Base-by-base conservation (phyloP, 1,284 basidiomycete genomes). In the Irpex rosettiformis region DNA sequence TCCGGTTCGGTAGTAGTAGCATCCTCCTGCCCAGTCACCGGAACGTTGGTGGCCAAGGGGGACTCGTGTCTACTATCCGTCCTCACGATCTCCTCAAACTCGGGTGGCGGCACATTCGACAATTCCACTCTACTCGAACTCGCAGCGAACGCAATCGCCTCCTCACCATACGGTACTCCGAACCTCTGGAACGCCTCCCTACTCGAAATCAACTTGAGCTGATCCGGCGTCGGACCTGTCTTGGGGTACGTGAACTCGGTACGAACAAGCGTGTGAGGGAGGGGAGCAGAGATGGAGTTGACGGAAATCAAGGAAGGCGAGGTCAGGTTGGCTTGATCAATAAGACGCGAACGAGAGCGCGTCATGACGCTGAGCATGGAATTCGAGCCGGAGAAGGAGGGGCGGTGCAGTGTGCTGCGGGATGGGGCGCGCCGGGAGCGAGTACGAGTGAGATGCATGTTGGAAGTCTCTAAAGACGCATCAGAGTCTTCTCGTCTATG, bases 221-320 rank as follows among this genome's bases (percentile, higher is more conserved):
- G 81, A 56, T 84, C 80, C 0, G 81, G 72, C 16, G 81, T 83
- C 45, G 82, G 75, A 0, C 82, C 81, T 5, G 72, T 68, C 53
- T 72, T 71, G 16, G 81, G 81, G 61, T 76, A 80, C 59, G 73
- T 72, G 55, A 83, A 79, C 62, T 78, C 78, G 2, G 81, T 78
- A 43, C 78, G 77, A 33, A 73, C 71, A 25, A 76, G 70, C 22
- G 81, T 83, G 64, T 83, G 79, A 22, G 77, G 69, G 24, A 83
- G 73, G 18, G 81, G 81, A 6, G 80, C 62, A 11, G 79, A 81
- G 58, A 83, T 83, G 10, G 72, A 77, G 63, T 74, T 70, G 30
- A 81, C 66, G 16, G 77, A 77, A 55, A 81, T 72, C 56, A 69
- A 70, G 40, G 79, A 80, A 21, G 77, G 75, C 1, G 75, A 79